These are phyloP conservation scores for Acer yangbiense DNA, from an alignment of 345 rosid species.

Conservation along the genomic window DNA sequence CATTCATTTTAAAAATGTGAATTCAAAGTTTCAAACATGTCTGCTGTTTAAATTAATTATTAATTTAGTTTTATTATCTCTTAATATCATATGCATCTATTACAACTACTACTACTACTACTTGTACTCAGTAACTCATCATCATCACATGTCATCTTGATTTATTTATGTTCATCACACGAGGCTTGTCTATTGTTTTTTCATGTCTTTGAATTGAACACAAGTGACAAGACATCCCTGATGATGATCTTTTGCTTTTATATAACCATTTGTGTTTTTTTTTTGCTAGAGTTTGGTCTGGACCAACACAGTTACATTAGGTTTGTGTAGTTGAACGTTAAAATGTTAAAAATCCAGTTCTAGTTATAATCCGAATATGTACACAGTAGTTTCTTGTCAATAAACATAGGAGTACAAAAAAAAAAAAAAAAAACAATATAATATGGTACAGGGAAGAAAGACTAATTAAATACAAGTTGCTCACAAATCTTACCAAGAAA, in stretches of 20 bases:
- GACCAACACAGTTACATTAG: no score
- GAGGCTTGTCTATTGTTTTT: conserved; percentile 11
- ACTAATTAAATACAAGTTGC: background rate
- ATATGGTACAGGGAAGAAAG: no score
- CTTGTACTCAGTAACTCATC: background rate
- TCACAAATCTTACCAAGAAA: background rate
- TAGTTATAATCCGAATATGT: no score
- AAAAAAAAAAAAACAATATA: no score
- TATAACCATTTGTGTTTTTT: no score
- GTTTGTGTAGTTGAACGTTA: no score
- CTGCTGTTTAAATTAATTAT: background rate
- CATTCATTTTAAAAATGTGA: no score
- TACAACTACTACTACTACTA: background rate
- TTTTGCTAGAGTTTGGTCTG: no score
- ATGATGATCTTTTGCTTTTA: no score
- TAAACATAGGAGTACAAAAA: no score
- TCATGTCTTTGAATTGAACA: conserved; percentile 9
- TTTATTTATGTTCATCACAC: conserved; percentile 11
- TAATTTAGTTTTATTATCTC: background rate
- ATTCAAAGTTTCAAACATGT: background rate
- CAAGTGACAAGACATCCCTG: background rate
- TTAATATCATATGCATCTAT: background rate
- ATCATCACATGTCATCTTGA: background rate
- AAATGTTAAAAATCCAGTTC: no score
- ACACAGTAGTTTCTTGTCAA: no score